Conservation (phyloP, 345 rosid genomes). For the Gossypioides kirkii region DNA sequence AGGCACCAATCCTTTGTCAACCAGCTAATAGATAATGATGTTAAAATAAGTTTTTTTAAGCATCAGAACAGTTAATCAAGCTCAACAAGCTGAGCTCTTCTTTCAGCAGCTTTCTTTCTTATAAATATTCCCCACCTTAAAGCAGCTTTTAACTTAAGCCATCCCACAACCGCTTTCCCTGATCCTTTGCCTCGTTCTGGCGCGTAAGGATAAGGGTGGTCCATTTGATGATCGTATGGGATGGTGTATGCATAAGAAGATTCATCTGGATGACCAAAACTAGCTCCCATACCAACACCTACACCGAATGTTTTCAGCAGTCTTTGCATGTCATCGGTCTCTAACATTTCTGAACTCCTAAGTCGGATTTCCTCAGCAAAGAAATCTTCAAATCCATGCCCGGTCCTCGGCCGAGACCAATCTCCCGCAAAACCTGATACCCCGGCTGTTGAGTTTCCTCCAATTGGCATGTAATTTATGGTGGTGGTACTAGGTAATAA, state of each 20-base stretch:
- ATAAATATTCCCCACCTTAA: constrained; percentile 94
- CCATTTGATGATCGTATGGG: constrained; percentile 46
- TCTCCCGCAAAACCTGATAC: constrained; percentile 49
- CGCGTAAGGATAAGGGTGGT: constrained; percentile 26
- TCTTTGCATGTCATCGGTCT: constrained; percentile 85
- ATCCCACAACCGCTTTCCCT: constrained; percentile 90
- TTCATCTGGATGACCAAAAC: constrained; percentile 50
- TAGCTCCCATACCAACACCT: constrained; percentile 42
- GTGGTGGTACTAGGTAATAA: constrained; percentile 32
- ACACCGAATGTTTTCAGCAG: constrained; percentile 56
- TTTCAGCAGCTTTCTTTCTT: constrained; percentile 91
- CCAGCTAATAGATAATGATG: neutral
- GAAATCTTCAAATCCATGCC: constrained; percentile 51
- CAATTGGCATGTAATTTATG: constrained; percentile 43
- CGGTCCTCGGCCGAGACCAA: constrained; percentile 49
- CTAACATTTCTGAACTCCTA: constrained; percentile 87
- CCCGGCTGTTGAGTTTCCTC: constrained; percentile 35
- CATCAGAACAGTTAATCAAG: constrained; percentile 34
- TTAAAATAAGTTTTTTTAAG: neutral
- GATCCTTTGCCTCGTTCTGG: constrained; percentile 47
- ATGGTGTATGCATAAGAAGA: constrained; percentile 48
- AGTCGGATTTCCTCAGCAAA: constrained; percentile 65
- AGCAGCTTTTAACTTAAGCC: constrained; percentile 89
- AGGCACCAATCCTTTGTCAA: constrained; percentile 10
- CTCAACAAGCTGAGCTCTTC: constrained; percentile 84